phyloP scores from a whole-genome alignment of 1,284 basidiomycete species.

The Sporisorium exsertum region DNA sequence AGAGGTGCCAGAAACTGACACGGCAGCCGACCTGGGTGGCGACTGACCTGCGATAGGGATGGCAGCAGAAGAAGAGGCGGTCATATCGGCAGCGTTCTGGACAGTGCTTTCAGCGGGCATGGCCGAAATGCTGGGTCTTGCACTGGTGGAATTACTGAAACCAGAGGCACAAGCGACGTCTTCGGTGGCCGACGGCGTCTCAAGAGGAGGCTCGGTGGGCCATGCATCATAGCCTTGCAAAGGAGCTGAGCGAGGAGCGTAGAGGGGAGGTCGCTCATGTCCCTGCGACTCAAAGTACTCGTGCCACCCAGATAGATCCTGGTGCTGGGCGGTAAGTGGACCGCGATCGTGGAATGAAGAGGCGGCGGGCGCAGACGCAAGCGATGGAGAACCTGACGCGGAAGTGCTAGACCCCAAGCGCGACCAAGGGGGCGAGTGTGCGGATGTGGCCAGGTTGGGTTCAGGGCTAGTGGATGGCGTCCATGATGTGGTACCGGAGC shows the following conservation, averaged over 20 bases:
- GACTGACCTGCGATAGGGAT: neutral
- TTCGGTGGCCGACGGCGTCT: neutral
- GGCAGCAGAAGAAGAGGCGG: neutral
- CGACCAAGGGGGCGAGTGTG: conserved; percentile 16
- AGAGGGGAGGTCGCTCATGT: conserved; percentile 42
- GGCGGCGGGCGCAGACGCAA: conserved; percentile 1
- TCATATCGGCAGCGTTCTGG: conserved; percentile 14
- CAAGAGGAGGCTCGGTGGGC: conserved; percentile 25
- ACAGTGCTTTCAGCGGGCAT: conserved; percentile 24
- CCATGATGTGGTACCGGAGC: conserved; percentile 42
- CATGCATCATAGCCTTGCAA: conserved; percentile 40
- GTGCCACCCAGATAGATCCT: conserved; percentile 39
- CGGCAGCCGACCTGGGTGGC: conserved; percentile 1
- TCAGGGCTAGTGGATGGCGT: conserved; percentile 22
- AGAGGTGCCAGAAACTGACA: neutral
- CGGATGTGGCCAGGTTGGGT: conserved; percentile 4
- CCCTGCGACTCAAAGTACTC: conserved; percentile 39
- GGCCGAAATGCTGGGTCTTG: conserved; percentile 8
- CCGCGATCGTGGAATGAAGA: conserved; percentile 18
- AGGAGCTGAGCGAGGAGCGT: conserved; percentile 47
- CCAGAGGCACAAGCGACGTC: neutral
- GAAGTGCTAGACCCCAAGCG: conserved; percentile 1
- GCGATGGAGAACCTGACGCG: conserved; percentile 5
- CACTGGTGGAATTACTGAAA: conserved; percentile 5
- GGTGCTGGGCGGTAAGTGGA: conserved; percentile 17